Evolutionary conservation across 805 yeast genomes (phyloP).

Genomic region (Sugiyamaella qingdaonensis): DNA sequence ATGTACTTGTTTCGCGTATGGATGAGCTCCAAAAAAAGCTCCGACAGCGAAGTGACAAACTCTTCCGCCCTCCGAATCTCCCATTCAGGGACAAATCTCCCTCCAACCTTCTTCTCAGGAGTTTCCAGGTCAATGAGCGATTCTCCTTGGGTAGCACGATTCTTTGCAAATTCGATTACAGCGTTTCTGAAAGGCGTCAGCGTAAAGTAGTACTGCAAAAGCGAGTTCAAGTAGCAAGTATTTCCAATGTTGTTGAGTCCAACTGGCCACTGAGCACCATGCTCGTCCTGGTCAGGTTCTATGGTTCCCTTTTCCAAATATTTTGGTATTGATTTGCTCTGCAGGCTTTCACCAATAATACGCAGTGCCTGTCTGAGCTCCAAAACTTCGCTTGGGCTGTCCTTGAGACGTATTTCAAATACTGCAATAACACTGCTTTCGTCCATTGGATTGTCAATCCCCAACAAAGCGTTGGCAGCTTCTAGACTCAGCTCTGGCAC

Average conservation of each 20-base stretch:
- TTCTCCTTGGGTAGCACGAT: neutral
- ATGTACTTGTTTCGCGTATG: constrained; percentile 59
- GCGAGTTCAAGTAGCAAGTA: constrained; percentile 89
- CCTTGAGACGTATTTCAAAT: constrained; percentile 46
- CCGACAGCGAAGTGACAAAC: constrained; percentile 68
- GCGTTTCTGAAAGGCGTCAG: constrained; percentile 73
- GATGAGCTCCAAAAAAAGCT: constrained; percentile 66
- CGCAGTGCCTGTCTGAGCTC: constrained; percentile 55
- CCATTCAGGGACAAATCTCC: constrained; percentile 69
- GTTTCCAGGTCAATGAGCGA: constrained; percentile 6
- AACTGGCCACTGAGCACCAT: constrained; percentile 69
- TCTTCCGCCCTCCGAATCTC: constrained; percentile 81
- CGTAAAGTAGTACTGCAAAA: constrained; percentile 85
- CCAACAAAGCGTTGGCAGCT: constrained; percentile 48
- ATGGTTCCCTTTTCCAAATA: constrained; percentile 62
- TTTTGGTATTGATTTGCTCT: constrained; percentile 51
- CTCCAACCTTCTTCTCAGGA: constrained; percentile 69
- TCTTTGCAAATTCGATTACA: constrained; percentile 49
- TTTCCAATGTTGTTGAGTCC: constrained; percentile 94
- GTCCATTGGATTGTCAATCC: constrained; percentile 46
- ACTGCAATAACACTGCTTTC: constrained; percentile 54
- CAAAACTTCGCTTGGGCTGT: constrained; percentile 47
- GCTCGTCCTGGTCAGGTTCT: constrained; percentile 8
- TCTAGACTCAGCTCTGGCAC: constrained; percentile 26
- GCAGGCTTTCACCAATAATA: constrained; percentile 49